A percentile compares a stretch with the other conserved stretches of the same genome.
These are phyloP conservation scores for Phycomyces nitens DNA, from an alignment of 192 early-diverging fungal genomes.

Conservation along the genomic window DNA sequence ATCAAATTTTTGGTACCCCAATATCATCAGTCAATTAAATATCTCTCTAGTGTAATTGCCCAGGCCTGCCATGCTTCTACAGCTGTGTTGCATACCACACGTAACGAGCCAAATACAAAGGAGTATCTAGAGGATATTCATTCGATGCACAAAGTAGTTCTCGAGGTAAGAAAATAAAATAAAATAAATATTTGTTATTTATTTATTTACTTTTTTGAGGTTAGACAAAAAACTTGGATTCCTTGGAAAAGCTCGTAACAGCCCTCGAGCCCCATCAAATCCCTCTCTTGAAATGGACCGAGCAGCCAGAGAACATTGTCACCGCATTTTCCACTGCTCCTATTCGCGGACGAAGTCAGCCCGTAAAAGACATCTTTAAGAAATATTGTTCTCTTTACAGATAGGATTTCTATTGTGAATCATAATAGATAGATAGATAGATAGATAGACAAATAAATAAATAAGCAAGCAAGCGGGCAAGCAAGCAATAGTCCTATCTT, in stretches of 20 bases:
- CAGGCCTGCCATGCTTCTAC: constrained; percentile 74
- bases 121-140: constrained; percentile 58
- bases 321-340: constrained; percentile 73
- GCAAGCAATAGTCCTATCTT: too few relatives aligned
- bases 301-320: constrained; percentile 73
- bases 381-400: constrained; percentile 40
- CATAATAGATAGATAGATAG: too few relatives aligned
- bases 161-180: constrained; percentile 52
- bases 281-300: constrained; percentile 65
- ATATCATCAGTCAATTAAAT: too few relatives aligned
- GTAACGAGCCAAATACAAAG: constrained; percentile 57
- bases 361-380: constrained; percentile 47
- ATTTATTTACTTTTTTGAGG: neutral
- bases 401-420: too few relatives aligned
- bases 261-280: constrained; percentile 53
- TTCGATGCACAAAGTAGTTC: constrained; percentile 72
- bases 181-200: neutral
- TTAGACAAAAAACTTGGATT: constrained; percentile 64
- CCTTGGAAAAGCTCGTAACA: constrained; percentile 54
- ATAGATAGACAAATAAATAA: too few relatives aligned
- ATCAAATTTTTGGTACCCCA: too few relatives aligned
- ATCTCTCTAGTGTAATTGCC: constrained; percentile 58
- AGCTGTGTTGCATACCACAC: constrained; percentile 59
- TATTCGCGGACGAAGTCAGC: constrained; percentile 44
- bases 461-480: too few relatives aligned